A percentile compares a stretch with the other conserved stretches of the same genome.
phyloP scores from a whole-genome alignment of 2,329 filamentous ascomycete genomes.

The Teratosphaeria nubilosa region DNA sequence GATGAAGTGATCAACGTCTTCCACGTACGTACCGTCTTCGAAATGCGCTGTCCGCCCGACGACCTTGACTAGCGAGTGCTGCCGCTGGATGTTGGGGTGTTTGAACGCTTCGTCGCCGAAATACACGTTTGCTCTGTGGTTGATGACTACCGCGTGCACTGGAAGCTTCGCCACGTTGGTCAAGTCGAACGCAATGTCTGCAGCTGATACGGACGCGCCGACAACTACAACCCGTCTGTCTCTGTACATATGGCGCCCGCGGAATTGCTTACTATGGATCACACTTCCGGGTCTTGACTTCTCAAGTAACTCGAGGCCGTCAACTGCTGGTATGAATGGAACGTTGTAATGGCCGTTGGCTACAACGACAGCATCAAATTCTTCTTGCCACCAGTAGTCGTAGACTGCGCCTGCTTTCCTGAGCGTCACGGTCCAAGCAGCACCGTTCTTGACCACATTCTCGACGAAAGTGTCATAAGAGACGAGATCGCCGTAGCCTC shows the following conservation, averaged over 20 bases:
- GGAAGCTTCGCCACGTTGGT: not conserved
- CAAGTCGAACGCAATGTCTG: not conserved
- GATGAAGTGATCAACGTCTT: slow-evolving; percentile 51
- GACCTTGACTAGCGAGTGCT: slow-evolving; percentile 39
- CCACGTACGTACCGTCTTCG: slow-evolving; percentile 43
- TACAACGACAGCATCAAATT: slow-evolving; percentile 52
- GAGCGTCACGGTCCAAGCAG: not conserved
- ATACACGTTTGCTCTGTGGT: not conserved
- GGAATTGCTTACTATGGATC: slow-evolving; percentile 46
- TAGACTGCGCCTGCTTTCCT: not conserved
- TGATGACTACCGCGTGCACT: not conserved
- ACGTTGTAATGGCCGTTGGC: slow-evolving; percentile 53
- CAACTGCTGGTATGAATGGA: slow-evolving; percentile 44
- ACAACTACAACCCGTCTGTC: not conserved
- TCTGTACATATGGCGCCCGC: slow-evolving; percentile 10
- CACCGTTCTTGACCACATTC: not conserved
- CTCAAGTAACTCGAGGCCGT: slow-evolving; percentile 41
- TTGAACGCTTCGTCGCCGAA: slow-evolving; percentile 44
- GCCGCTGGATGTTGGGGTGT: slow-evolving; percentile 43
- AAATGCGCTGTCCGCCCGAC: slow-evolving; percentile 42
- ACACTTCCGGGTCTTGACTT: slow-evolving; percentile 39
- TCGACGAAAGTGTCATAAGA: not conserved
- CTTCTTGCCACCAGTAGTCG: slow-evolving; percentile 55
- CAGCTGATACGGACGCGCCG: not conserved
- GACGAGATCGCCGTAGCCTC: not conserved